These are phyloP conservation scores for Chytriomyces confervae DNA, from an alignment of 192 early-diverging fungal species.

Conservation along the genomic window DNA sequence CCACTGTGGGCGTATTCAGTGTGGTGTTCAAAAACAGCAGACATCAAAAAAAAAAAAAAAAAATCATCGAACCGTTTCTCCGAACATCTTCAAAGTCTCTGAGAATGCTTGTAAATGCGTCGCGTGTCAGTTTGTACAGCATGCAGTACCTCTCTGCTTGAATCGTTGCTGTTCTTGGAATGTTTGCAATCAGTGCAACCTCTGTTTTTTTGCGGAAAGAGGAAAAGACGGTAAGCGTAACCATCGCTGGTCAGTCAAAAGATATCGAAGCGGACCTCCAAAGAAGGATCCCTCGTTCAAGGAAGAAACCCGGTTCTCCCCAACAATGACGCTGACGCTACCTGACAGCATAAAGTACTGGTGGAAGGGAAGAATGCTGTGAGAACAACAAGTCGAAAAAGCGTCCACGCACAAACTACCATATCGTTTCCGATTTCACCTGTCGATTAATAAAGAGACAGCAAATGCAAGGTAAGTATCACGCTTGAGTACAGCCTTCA, in stretches of 20 bases:
- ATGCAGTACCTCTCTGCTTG: conserved; percentile 30
- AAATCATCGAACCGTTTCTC: background rate
- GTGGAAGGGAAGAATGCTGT: too few relatives aligned
- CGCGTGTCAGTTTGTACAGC: conserved; percentile 40
- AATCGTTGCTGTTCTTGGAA: conserved; percentile 52
- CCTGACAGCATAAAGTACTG: conserved; percentile 45
- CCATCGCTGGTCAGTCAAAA: background rate
- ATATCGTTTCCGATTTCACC: conserved; percentile 21
- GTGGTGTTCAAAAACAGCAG: too few relatives aligned
- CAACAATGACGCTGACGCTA: conserved; percentile 20
- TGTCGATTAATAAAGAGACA: too few relatives aligned
- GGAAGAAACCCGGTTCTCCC: conserved; percentile 27
- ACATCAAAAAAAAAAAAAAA: too few relatives aligned
- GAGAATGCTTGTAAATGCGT: conserved; percentile 35
- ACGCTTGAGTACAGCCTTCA: too few relatives aligned
- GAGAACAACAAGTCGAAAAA: too few relatives aligned
- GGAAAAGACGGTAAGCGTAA: background rate
- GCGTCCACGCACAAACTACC: too few relatives aligned
- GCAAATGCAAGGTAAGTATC: too few relatives aligned
- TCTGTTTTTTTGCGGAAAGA: conserved; percentile 13
- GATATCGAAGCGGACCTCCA: conserved; percentile 31
- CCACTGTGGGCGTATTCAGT: conserved; percentile 36
- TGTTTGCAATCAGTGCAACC: conserved; percentile 46
- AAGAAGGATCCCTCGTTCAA: conserved; percentile 42
- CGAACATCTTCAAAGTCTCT: conserved; percentile 44